Base-by-base conservation (phyloP, 108 stramenopile genomes). In the Bacterosira constricta region DNA sequence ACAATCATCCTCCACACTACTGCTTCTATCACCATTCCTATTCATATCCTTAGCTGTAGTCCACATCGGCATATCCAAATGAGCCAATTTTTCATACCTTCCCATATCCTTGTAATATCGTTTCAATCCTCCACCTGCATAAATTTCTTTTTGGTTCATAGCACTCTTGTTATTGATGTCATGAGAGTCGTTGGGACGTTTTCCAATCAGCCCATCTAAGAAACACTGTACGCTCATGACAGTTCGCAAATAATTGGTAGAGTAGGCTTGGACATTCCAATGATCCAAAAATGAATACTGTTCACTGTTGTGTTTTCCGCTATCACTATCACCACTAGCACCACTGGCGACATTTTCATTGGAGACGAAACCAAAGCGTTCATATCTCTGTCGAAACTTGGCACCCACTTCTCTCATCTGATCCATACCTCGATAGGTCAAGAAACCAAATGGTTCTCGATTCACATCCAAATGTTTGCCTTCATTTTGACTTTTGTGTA, bases 161-260 rank as follows among this genome's bases (percentile, higher is more conserved):
- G 20, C 52, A 13, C 36, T 57, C 0, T 18, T 49, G 18, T 13
- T 51, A 29, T 37, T 44, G 51, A 21, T 27, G 61, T 10, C 18
- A 20, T 18, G 41, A 25, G 1, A 15, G 29, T 42, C 35, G 37
- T 59, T 11, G 30, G 36, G 18, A 1, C 57, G 45, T 38, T 58
- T 60, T n/a, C 83, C 85, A 37, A 92, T 73, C 36, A 92, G 56
- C 8, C 91, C 91, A 75, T 92, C 88, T 23, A 92, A 50, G 55
- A 92, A 87, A 27, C 86, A 85, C 51, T 90, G 91, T 13, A 75
- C 86, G 32, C 86, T 87, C 68, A 81, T 75, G 25, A 90, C 86
- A 13, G 91, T 92, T 5, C 91, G 83, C 25, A 92, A 61, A 69
- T 92, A 92, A 66, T 89, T 89, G 11, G 91, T 92, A 35, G 83